These are phyloP conservation scores for Neobulgaria alba DNA, from an alignment of 2,329 filamentous ascomycete species.

Conservation along the genomic window DNA sequence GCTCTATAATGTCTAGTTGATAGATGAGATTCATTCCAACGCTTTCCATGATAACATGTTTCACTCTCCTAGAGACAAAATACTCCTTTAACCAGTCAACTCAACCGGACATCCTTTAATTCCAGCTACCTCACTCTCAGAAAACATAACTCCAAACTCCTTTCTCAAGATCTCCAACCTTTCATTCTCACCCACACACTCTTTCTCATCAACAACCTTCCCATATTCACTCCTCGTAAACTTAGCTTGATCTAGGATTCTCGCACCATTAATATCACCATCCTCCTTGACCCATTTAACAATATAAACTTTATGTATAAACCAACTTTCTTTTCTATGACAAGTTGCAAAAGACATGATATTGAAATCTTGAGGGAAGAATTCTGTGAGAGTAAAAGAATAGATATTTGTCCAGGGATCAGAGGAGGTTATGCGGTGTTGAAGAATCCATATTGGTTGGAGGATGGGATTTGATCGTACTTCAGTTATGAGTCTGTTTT, in stretches of 20 bases:
- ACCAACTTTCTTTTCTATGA: conserved; percentile 39
- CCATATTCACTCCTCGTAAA: conserved; percentile 44
- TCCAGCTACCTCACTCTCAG: conserved; percentile 38
- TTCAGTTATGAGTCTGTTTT: conserved; percentile 43
- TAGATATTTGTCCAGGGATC: conserved; percentile 43
- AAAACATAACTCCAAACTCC: conserved; percentile 43
- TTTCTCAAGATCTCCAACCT: conserved; percentile 39
- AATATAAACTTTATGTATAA: conserved; percentile 45
- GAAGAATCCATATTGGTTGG: conserved; percentile 50
- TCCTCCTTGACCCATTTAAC: conserved; percentile 38
- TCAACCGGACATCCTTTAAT: conserved; percentile 43
- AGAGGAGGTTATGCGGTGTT: conserved; percentile 40
- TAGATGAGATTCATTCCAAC: no score
- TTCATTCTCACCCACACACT: conserved; percentile 41
- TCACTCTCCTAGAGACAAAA: no score
- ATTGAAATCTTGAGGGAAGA: conserved; percentile 49
- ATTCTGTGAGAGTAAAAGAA: conserved; percentile 43
- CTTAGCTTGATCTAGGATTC: conserved; percentile 39
- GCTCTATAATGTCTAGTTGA: no score
- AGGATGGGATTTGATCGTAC: conserved; percentile 34
- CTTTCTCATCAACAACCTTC: conserved; percentile 37
- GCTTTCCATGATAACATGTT: no score
- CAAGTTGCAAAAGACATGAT: conserved; percentile 49
- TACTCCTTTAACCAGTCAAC: no score
- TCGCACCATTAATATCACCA: conserved; percentile 38